These are phyloP conservation scores for Diplogelasinospora grovesii DNA, from an alignment of 495 filamentous ascomycete species.

Conservation along the genomic window DNA sequence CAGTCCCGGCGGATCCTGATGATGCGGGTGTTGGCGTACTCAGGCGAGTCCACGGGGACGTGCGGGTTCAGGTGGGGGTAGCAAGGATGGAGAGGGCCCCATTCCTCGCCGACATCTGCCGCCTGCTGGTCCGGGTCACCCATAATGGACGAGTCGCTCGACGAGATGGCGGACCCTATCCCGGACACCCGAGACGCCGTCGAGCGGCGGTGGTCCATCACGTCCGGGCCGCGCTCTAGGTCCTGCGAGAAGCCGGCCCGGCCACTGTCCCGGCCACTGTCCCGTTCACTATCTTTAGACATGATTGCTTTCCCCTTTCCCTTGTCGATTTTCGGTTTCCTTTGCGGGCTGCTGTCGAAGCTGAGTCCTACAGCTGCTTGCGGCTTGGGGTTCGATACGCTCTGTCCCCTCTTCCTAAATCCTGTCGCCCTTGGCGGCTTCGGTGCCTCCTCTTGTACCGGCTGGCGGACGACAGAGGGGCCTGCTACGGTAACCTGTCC, in stretches of 20 bases:
- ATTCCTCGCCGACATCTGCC: constrained; percentile 54
- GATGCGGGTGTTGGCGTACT: constrained; percentile 72
- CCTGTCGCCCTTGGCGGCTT: constrained; percentile 22
- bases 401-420: constrained; percentile 24
- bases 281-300: constrained; percentile 26
- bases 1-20: constrained; percentile 89
- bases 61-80: constrained; percentile 91
- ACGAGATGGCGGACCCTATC: constrained; percentile 44
- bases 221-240: constrained; percentile 43
- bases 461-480: constrained; percentile 15
- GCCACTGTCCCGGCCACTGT: constrained; percentile 18
- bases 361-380: constrained; percentile 27
- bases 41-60: constrained; percentile 66
- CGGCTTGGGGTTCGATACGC: constrained; percentile 26
- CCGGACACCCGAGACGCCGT: constrained; percentile 33
- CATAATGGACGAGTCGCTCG: constrained; percentile 46
- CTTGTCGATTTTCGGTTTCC: constrained; percentile 11
- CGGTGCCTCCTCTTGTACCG: constrained; percentile 24
- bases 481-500: constrained; percentile 19
- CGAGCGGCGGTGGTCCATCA: constrained; percentile 26
- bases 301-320: constrained; percentile 43
- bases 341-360: constrained; percentile 14
- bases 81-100: constrained; percentile 86
- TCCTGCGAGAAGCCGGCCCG: constrained; percentile 36
- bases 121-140: constrained; percentile 41